Conservation (phyloP, 345 rosid species). For the Odontarrhena argentea region DNA sequence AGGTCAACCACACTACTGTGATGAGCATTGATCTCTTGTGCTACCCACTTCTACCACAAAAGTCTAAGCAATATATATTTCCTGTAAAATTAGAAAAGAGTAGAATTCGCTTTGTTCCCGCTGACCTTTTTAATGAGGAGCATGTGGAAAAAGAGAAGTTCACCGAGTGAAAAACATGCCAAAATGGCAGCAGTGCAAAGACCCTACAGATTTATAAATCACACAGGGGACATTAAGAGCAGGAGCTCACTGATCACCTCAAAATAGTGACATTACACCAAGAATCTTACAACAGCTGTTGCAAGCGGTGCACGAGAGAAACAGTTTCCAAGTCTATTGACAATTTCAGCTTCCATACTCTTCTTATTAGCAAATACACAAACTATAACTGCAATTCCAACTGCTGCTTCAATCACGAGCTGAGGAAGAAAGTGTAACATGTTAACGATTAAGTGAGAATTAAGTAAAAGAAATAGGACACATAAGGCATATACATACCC, state of each 20-base stretch:
- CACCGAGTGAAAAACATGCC: slow-evolving; percentile 81
- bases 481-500: slow-evolving; percentile 59
- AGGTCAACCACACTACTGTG: slow-evolving; percentile 11
- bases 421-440: slow-evolving; percentile 32
- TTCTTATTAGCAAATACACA: slow-evolving; percentile 78
- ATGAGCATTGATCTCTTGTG: slow-evolving; percentile 14
- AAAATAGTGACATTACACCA: slow-evolving; percentile 20
- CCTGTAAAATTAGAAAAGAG: neutral
- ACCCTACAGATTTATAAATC: slow-evolving; percentile 51
- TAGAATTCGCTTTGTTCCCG: neutral
- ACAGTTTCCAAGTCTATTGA: slow-evolving; percentile 92
- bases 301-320: slow-evolving; percentile 91
- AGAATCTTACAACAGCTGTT: slow-evolving; percentile 72
- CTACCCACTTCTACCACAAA: slow-evolving; percentile 4
- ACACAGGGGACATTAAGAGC: slow-evolving; percentile 28
- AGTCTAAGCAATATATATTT: neutral
- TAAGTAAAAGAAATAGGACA: slow-evolving; percentile 5
- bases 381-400: slow-evolving; percentile 82
- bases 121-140: slow-evolving; percentile 86
- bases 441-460: slow-evolving; percentile 12
- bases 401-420: slow-evolving; percentile 83
- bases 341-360: slow-evolving; percentile 76
- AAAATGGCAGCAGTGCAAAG: slow-evolving; percentile 72
- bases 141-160: slow-evolving; percentile 91
- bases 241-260: slow-evolving; percentile 24